phyloP scores from a whole-genome alignment of 306 rosid species.

The Acacia acuminata region DNA sequence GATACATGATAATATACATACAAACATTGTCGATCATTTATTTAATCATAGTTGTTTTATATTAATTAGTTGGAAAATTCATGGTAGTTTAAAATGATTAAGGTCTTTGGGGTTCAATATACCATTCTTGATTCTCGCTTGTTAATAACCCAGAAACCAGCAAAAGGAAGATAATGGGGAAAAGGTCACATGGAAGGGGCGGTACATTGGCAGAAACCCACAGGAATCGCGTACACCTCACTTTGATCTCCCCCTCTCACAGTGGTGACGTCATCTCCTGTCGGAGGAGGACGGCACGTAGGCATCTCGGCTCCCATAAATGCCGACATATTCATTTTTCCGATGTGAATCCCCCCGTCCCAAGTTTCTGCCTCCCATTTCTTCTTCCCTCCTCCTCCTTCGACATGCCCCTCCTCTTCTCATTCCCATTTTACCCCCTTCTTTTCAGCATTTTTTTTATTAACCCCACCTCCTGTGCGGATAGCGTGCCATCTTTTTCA shows the following conservation, averaged over 20 bases:
- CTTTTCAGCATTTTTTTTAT: not conserved
- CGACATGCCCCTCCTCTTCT: not conserved
- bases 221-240: not conserved
- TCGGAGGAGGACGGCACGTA: constrained; percentile 65
- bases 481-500: not conserved
- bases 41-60: too few species aligned
- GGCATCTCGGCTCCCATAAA: constrained; percentile 50
- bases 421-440: not conserved
- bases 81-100: too few species aligned
- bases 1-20: too few species aligned
- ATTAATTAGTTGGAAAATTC: too few species aligned
- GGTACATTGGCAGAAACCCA: not conserved
- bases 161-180: too few species aligned
- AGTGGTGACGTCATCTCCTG: constrained; percentile 34
- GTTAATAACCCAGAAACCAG: too few species aligned
- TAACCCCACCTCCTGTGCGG: not conserved
- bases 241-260: not conserved
- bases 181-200: constrained; percentile 2
- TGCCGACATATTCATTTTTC: constrained; percentile 58
- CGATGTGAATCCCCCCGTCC: constrained; percentile 10
- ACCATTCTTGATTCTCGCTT: too few species aligned
- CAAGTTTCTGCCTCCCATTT: not conserved
- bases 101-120: too few species aligned
- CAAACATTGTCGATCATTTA: too few species aligned
- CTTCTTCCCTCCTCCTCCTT: not conserved